Evolutionary conservation across 2,329 filamentous ascomycete genomes (phyloP).

Genomic region (Aspergillus aculeatinus): DNA sequence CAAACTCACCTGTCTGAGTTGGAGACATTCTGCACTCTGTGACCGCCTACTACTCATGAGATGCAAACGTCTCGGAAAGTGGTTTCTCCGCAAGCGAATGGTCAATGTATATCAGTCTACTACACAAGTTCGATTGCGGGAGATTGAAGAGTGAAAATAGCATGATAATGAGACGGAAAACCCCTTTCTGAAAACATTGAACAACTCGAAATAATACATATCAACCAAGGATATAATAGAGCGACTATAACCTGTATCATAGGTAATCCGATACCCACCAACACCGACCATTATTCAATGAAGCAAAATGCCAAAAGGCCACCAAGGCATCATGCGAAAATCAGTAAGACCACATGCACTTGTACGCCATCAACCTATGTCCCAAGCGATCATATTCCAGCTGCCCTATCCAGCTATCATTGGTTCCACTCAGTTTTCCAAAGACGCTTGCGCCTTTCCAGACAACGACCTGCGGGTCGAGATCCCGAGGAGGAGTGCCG

Average conservation of each 20-base stretch:
- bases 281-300: conserved; percentile 10
- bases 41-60: conserved; percentile 27
- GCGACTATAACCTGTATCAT: conserved; percentile 9
- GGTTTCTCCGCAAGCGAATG: background rate
- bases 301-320: conserved; percentile 11
- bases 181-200: background rate
- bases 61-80: conserved; percentile 5
- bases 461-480: conserved; percentile 94
- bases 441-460: conserved; percentile 99
- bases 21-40: conserved; percentile 27
- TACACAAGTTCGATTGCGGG: background rate
- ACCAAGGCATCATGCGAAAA: conserved; percentile 6
- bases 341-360: conserved; percentile 65
- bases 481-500: conserved; percentile 74
- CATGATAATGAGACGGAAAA: background rate
- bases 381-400: conserved; percentile 87
- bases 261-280: conserved; percentile 11
- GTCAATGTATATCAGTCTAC: no score
- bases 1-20: conserved; percentile 22
- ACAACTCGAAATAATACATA: background rate
- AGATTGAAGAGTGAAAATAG: background rate
- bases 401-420: conserved; percentile 90
- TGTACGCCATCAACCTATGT: conserved; percentile 77
- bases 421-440: conserved; percentile 78
- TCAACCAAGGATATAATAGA: conserved; percentile 11